Base-by-base conservation (phyloP, 1,284 basidiomycete genomes). In the Porodaedalea pini region DNA sequence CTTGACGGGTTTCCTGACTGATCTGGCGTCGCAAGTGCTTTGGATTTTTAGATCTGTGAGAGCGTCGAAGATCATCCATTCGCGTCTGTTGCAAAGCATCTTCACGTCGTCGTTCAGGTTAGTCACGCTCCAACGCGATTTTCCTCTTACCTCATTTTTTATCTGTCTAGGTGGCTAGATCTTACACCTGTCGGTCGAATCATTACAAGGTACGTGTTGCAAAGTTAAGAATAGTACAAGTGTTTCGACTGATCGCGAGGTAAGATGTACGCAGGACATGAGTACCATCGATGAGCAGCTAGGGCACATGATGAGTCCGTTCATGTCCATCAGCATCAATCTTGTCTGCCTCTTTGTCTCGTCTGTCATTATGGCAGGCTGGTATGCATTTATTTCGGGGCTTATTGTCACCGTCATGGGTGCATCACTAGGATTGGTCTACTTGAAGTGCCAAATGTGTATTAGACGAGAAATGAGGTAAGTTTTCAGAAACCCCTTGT, bases 171-270 rank as follows among this genome's bases (percentile, higher is more conserved):
- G 31, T 78, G 74, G 69, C 61, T 76, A n/a, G 75, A 77, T 57
- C 63, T 66, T 10, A 75, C 73, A 4, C 76, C 76, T 0, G 69
- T 74, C 3, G 75, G 75, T 25, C 65, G 75, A 39, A 72, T 76
- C 62, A 69, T 75, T 54, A 66, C 70, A 43, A 67, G 76, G 45
- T 75, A 75, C 13, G 13, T 31, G 7, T 44, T 25, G 62, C 73
- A n/a, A 73, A 53, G 10, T 23, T 6, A 29, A 2, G n/a, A n/a
- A n/a, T n/a, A n/a, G n/a, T 54, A 15, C 13, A 36, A n/a, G 13
- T 32, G n/a, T 29, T 34, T 37, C 10, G 15, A 21, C 8, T 34
- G 7, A 48, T n/a, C 21, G 31, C 51, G 55, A 19, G 75, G 73
- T 73, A 17, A 53, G 51, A 19, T 53, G 51, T 64, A 75, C 75